Conservation (phyloP, 2,329 filamentous ascomycete genomes). For the Elsinoe necatrix region DNA sequence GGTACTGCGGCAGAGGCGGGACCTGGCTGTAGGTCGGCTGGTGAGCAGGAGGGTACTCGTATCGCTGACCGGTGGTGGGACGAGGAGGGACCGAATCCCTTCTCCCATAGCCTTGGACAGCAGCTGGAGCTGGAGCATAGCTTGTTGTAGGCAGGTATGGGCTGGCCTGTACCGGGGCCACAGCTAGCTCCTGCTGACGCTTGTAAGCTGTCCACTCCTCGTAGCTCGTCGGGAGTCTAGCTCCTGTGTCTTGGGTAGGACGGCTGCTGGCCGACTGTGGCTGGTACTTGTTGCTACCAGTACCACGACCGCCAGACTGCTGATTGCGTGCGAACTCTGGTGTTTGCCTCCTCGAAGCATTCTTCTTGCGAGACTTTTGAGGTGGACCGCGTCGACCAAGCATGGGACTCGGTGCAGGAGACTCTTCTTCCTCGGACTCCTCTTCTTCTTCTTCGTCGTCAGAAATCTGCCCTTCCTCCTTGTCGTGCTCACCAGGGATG, state of each 20-base stretch:
- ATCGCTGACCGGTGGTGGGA: conserved; percentile 19
- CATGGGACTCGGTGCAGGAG: neutral
- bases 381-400: neutral
- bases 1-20: conserved; percentile 18
- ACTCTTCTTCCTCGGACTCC: neutral
- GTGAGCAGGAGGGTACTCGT: conserved; percentile 18
- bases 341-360: neutral
- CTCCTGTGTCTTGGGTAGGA: neutral
- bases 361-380: neutral
- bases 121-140: neutral
- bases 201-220: neutral
- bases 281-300: neutral
- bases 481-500: conserved; percentile 5
- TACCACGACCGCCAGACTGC: neutral
- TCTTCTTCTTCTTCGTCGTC: conserved; percentile 1
- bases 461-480: conserved; percentile 3
- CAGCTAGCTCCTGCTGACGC: neutral
- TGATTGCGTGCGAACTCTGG: neutral
- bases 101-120: conserved; percentile 14
- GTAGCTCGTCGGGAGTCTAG: neutral
- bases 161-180: neutral
- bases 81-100: conserved; percentile 20
- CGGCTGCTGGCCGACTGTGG: neutral
- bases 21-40: conserved; percentile 17
- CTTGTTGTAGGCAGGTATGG: neutral